A percentile compares a stretch with the other conserved stretches of the same genome.
Conservation (phyloP, 1,284 basidiomycete genomes). For the Rhodotorula sp. region DNA sequence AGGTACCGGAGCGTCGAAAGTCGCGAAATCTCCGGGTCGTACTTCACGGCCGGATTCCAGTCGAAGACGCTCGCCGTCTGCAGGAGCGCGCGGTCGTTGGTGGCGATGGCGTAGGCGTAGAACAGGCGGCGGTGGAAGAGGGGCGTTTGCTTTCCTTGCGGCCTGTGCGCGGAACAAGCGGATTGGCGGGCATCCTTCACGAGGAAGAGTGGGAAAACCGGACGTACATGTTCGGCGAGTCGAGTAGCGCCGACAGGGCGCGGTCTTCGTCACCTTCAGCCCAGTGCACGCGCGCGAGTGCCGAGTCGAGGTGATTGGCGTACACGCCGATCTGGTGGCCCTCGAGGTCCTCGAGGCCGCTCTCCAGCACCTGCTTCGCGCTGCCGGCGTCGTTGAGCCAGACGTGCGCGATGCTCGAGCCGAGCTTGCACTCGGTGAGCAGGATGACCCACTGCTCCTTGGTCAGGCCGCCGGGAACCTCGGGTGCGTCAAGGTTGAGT, state of each 20-base stretch:
- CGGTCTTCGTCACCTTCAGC: constrained; percentile 32
- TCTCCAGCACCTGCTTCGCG: constrained; percentile 29
- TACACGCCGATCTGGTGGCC: background rate
- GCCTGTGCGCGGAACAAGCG: background rate
- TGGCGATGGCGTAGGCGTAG: constrained; percentile 32
- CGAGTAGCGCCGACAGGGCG: constrained; percentile 22
- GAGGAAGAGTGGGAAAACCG: background rate
- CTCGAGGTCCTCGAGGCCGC: constrained; percentile 35
- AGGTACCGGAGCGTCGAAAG: constrained; percentile 20
- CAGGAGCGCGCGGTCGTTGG: constrained; percentile 19
- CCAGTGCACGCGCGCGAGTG: constrained; percentile 22
- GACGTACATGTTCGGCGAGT: constrained; percentile 31
- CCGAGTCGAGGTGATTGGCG: constrained; percentile 19
- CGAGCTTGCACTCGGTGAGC: constrained; percentile 34
- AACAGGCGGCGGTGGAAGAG: constrained; percentile 35
- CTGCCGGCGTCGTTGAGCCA: constrained; percentile 17
- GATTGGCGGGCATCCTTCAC: too few species aligned
- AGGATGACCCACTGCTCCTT: constrained; percentile 26
- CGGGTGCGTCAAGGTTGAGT: constrained; percentile 51
- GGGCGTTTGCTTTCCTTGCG: constrained; percentile 16
- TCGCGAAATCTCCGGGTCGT: constrained; percentile 19
- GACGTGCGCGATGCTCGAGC: constrained; percentile 26
- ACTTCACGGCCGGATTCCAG: constrained; percentile 24
- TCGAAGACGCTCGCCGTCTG: constrained; percentile 1
- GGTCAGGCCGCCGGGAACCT: constrained; percentile 15